Conservation (phyloP, 2,329 filamentous ascomycete species). For the Beauveria bassiana region DNA sequence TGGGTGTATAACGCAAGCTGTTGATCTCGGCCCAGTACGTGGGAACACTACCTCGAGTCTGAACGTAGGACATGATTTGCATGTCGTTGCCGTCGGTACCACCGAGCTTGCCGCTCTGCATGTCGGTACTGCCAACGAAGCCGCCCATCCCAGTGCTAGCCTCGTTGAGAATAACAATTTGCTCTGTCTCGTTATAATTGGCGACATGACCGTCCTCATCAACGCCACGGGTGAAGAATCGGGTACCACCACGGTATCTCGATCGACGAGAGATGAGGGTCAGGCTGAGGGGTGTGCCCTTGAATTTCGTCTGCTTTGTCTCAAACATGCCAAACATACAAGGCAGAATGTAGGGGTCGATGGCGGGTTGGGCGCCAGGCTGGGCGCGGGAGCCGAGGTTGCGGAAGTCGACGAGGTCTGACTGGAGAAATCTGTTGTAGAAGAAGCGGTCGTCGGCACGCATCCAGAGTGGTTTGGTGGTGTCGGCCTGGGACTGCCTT, state of each 20-base stretch:
- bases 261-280: constrained; percentile 84
- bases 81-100: constrained; percentile 59
- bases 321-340: constrained; percentile 96
- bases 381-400: constrained; percentile 54
- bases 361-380: constrained; percentile 61
- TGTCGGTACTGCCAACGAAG: constrained; percentile 68
- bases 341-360: constrained; percentile 88
- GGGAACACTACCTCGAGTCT: constrained; percentile 92
- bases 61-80: constrained; percentile 89
- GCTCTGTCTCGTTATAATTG: constrained; percentile 98
- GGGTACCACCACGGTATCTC: constrained; percentile 78
- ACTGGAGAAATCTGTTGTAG: constrained; percentile 92
- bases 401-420: constrained; percentile 86
- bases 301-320: constrained; percentile 79
- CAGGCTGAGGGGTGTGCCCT: constrained; percentile 75
- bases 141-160: constrained; percentile 64
- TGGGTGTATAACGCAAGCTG: constrained; percentile 83
- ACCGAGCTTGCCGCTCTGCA: constrained; percentile 64
- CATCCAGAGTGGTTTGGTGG: constrained; percentile 73
- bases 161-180: constrained; percentile 85
- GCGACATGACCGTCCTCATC: constrained; percentile 93
- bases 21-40: constrained; percentile 97
- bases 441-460: constrained; percentile 95
- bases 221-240: constrained; percentile 90
- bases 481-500: constrained; percentile 73